Base-by-base conservation (phyloP, 768 basidiomycete genomes). In the Calocera cornea region DNA sequence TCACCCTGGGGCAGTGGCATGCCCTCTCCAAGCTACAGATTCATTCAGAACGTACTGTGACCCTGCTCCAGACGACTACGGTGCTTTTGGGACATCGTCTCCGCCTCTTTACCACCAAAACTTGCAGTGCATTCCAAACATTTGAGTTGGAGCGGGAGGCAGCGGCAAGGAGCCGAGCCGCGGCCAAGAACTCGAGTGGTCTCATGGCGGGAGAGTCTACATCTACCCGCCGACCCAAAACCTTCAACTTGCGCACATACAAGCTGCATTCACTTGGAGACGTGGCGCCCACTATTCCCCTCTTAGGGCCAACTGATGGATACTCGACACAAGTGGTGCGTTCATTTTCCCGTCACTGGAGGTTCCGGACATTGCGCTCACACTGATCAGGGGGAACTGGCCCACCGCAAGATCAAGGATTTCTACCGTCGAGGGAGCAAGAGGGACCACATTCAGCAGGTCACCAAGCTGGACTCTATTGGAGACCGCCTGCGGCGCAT, bases 101-200 rank as follows among this genome's bases (percentile, higher is more conserved):
- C 2, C 77, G 76, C 0, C 24, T 71, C 3, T 83, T 83, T 69
- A 66, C 69, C 5, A 50, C 71, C 1, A 16, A 68, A 0, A 75
- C 75, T 0, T 77, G 77, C 65, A 24, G 69, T 1, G 65, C 47
- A 0, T 79, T 72, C 60, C 22, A 72, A 0, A 79, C 78, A 0
- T 29, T 66, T 0, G 79, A 81, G 34, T 71, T 83, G 14, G 80
- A 80, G 0, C 66, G 67, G 0, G 82, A 84, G 64, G 71, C 67
- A 2, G 74, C 70, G 1, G 77, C 79, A 1, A 76, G 78, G 0
- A 50, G 70, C 33, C 68, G 72, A 2, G 34, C 67, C 1, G 41
- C 19, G 22, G 70, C 70, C 33, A 69, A 31, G 40, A 64, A 22
- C 12, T 24, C 1, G 2, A 40, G 47, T 29, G 64, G 44, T 3